Evolutionary conservation across 2,329 filamentous ascomycete genomes (phyloP).

Genomic region (Coniochaeta hoffmannii): DNA sequence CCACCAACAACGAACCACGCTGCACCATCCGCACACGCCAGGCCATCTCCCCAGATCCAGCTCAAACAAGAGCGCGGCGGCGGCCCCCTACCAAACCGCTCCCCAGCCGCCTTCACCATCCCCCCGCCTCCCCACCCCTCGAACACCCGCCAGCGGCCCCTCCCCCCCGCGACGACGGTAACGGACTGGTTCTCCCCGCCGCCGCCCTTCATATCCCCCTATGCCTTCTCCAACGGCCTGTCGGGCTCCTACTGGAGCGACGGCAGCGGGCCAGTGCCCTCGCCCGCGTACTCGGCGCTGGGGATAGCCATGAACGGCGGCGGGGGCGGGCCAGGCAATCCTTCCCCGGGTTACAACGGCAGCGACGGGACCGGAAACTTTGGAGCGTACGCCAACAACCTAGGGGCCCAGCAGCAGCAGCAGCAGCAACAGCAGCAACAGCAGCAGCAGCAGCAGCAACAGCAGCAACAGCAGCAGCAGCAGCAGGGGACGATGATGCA

Average conservation of each 20-base stretch:
- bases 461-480: not conserved
- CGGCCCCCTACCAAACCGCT: slow-evolving; percentile 9
- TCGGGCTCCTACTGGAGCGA: slow-evolving; percentile 35
- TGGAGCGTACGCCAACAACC: too few species aligned
- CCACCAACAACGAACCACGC: slow-evolving; percentile 19
- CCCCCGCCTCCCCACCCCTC: slow-evolving; percentile 28
- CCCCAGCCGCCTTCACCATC: slow-evolving; percentile 29
- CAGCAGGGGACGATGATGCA: slow-evolving; percentile 1
- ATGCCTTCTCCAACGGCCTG: slow-evolving; percentile 31
- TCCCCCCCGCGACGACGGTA: slow-evolving; percentile 31
- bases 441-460: not conserved
- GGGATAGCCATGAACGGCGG: slow-evolving; percentile 12
- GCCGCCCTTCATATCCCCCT: slow-evolving; percentile 45
- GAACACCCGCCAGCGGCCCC: slow-evolving; percentile 29
- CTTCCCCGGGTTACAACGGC: not conserved
- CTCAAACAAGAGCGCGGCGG: slow-evolving; percentile 11
- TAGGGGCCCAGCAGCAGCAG: slow-evolving; percentile 3
- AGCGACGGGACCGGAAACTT: slow-evolving; percentile 8
- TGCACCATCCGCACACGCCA: slow-evolving; percentile 4
- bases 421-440: not conserved
- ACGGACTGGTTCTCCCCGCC: slow-evolving; percentile 47
- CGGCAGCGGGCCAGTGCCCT: slow-evolving; percentile 20
- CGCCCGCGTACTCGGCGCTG: slow-evolving; percentile 10
- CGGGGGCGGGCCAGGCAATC: not conserved
- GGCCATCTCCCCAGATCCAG: slow-evolving; percentile 7